Conservation (phyloP, 2,329 filamentous ascomycete species). For the Ceratocystis diversiconidia region DNA sequence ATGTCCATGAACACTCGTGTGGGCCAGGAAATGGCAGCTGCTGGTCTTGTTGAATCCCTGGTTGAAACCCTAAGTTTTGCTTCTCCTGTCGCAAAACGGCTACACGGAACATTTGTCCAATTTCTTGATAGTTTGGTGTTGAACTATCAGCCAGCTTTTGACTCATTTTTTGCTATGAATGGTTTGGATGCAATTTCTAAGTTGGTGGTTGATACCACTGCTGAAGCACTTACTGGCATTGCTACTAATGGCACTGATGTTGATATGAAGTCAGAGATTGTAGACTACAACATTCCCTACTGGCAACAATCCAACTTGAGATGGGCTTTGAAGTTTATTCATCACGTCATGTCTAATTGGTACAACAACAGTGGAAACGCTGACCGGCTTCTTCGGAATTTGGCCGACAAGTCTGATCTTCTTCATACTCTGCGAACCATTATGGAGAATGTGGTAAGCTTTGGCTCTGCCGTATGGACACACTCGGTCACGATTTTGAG, state of each 20-base stretch:
- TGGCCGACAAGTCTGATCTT: constrained; percentile 84
- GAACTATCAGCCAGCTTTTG: constrained; percentile 70
- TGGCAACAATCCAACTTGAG: constrained; percentile 87
- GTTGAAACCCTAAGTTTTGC: constrained; percentile 77
- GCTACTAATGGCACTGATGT: constrained; percentile 56
- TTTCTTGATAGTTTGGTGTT: constrained; percentile 85
- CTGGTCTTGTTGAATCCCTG: constrained; percentile 77
- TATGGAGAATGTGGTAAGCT: constrained; percentile 63
- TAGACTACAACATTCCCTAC: constrained; percentile 88
- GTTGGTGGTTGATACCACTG: constrained; percentile 66
- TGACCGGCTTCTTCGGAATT: constrained; percentile 76
- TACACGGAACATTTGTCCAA: constrained; percentile 68
- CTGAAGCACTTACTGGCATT: constrained; percentile 52
- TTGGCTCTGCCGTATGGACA: constrained; percentile 91
- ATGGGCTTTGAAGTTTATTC: constrained; percentile 89
- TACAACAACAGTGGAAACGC: constrained; percentile 60
- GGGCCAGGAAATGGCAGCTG: constrained; percentile 71
- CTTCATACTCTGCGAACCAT: constrained; percentile 67
- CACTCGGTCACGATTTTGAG: constrained; percentile 83
- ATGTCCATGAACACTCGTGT: constrained; percentile 36
- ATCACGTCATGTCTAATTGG: constrained; percentile 80
- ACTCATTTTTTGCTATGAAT: constrained; percentile 63
- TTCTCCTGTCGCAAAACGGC: constrained; percentile 66
- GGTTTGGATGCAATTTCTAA: constrained; percentile 86
- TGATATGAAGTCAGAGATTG: constrained; percentile 58